These are phyloP conservation scores for Hypoxylon cercidicola DNA, from an alignment of 495 filamentous ascomycete species.

Conservation along the genomic window DNA sequence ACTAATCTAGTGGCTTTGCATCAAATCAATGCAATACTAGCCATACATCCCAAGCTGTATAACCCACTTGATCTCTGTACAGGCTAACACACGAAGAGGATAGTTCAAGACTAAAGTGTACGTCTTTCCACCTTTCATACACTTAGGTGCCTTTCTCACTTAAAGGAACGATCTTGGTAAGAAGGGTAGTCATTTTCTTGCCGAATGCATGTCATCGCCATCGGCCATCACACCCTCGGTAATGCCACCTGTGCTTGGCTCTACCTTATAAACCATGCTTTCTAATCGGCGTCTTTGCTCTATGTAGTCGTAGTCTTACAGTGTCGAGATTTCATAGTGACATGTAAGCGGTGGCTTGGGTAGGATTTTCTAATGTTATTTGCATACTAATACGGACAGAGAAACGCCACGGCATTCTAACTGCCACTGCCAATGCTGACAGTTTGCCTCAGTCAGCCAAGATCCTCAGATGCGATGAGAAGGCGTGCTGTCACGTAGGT, in stretches of 20 bases:
- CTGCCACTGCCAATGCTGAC: conserved; percentile 30
- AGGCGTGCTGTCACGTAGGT: conserved; percentile 25
- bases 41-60: neutral
- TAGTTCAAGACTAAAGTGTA: too few species aligned
- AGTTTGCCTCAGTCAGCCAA: conserved; percentile 31
- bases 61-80: too few species aligned
- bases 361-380: conserved; percentile 16
- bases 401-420: conserved; percentile 3
- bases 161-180: too few species aligned
- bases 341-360: conserved; percentile 13
- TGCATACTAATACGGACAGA: conserved; percentile 4
- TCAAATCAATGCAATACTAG: conserved; percentile 6
- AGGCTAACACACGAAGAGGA: too few species aligned
- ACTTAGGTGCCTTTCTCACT: too few species aligned
- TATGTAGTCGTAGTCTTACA: neutral
- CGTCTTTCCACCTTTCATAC: too few species aligned
- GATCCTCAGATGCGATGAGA: conserved; percentile 27
- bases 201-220: conserved; percentile 1
- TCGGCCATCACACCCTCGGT: neutral
- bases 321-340: neutral
- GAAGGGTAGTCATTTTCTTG: too few species aligned
- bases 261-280: conserved; percentile 14
- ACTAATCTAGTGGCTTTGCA: neutral
- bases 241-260: neutral
- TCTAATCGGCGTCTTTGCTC: conserved; percentile 10